Conservation (phyloP, 2,329 filamentous ascomycete species). For the Cordyceps tenuipes region DNA sequence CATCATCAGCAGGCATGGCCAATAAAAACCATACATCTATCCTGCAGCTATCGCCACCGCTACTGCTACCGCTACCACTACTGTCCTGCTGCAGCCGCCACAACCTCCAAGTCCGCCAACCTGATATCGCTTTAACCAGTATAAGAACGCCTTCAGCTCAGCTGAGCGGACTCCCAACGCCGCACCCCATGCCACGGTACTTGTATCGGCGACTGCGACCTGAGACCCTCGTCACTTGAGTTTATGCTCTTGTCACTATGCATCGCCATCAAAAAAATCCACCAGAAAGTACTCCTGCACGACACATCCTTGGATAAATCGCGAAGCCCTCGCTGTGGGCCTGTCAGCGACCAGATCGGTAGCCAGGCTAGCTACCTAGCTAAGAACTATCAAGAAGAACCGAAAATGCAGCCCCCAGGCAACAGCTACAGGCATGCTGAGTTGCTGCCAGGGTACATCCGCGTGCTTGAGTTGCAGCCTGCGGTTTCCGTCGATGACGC, state of each 20-base stretch:
- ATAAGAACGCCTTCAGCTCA: constrained; percentile 2
- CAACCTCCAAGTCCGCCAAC: neutral
- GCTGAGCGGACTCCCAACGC: neutral
- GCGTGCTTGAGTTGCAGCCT: constrained; percentile 8
- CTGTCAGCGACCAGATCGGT: neutral
- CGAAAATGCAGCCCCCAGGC: neutral
- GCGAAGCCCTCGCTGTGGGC: neutral
- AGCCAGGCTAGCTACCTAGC: neutral
- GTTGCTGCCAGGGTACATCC: neutral
- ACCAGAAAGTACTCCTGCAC: neutral
- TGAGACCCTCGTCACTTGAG: neutral
- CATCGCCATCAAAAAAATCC: neutral
- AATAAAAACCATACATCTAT: neutral
- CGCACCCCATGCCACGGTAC: neutral
- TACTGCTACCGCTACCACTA: neutral
- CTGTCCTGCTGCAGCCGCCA: too few relatives aligned
- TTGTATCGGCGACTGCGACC: neutral
- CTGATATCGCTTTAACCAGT: constrained; percentile 6
- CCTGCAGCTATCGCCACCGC: neutral
- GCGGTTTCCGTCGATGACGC: neutral
- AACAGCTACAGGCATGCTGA: neutral
- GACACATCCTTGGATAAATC: neutral
- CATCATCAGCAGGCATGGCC: neutral
- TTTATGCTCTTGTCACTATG: neutral
- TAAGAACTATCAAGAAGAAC: too few relatives aligned